phyloP scores from a whole-genome alignment of 208 protist genomes.

The Novymonas esmeraldas region DNA sequence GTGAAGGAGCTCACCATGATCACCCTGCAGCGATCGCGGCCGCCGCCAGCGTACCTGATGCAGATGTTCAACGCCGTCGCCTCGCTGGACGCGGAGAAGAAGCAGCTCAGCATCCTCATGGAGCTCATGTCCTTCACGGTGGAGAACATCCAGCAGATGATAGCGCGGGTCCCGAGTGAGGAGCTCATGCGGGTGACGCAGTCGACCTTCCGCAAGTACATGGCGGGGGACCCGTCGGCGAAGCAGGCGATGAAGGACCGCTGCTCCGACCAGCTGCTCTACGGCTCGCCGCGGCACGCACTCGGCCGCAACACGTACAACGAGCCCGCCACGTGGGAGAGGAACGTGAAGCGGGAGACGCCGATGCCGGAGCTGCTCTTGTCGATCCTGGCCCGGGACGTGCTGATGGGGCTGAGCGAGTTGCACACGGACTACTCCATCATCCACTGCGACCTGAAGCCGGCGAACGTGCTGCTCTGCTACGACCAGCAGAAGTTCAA shows the following conservation, averaged over 20 bases:
- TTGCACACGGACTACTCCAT: conserved; percentile 88
- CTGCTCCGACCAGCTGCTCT: conserved; percentile 43
- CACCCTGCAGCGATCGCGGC: conserved; percentile 47
- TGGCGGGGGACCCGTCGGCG: conserved; percentile 28
- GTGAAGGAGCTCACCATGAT: conserved; percentile 91
- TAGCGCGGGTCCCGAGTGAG: conserved; percentile 65
- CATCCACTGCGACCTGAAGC: conserved; percentile 97
- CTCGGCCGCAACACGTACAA: conserved; percentile 67
- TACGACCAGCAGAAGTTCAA: conserved; percentile 79
- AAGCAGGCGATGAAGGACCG: conserved; percentile 33
- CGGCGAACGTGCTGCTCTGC: conserved; percentile 94
- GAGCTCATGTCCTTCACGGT: conserved; percentile 88
- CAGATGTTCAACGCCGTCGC: conserved; percentile 85
- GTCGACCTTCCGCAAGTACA: conserved; percentile 66
- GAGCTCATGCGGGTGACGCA: conserved; percentile 77
- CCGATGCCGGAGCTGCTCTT: conserved; percentile 99
- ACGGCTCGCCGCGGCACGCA: conserved; percentile 58
- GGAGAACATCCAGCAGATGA: conserved; percentile 78
- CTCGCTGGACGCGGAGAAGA: conserved; percentile 47
- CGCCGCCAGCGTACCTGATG: conserved; percentile 69
- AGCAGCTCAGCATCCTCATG: conserved; percentile 82
- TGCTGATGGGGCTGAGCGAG: conserved; percentile 78
- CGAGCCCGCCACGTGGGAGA: conserved; percentile 71
- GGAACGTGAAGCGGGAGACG: conserved; percentile 96
- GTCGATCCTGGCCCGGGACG: conserved; percentile 99